phyloP scores from a whole-genome alignment of 2,329 filamentous ascomycete species.

The Plenodomus biglobosus region DNA sequence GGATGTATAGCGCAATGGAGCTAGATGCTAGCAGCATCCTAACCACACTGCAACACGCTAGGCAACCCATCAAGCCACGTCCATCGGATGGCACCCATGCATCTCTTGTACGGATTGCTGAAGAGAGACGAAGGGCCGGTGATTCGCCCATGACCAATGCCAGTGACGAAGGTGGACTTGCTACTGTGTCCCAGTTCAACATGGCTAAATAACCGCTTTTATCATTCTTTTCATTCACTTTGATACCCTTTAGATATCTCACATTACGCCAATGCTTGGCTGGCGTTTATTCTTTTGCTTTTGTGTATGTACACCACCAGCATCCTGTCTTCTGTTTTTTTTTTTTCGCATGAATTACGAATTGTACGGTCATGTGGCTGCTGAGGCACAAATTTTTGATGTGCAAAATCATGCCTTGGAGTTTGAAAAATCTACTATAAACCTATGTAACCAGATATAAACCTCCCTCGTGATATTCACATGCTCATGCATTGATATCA shows the following conservation, averaged over 20 bases:
- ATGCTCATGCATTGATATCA: no score
- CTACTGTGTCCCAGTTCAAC: slow-evolving; percentile 5
- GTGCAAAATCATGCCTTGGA: no score
- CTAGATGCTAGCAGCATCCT: slow-evolving; percentile 42
- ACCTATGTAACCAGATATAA: no score
- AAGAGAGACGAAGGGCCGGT: slow-evolving; percentile 27
- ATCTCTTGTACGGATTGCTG: slow-evolving; percentile 32
- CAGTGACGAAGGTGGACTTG: slow-evolving; percentile 5
- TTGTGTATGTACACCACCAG: background rate
- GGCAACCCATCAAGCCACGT: slow-evolving; percentile 30
- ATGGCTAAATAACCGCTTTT: slow-evolving; percentile 3
- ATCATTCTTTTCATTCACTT: slow-evolving; percentile 11
- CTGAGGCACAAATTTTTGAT: no score
- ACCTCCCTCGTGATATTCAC: no score
- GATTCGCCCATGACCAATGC: slow-evolving; percentile 19
- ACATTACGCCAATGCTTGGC: background rate
- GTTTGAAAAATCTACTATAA: no score
- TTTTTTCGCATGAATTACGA: background rate
- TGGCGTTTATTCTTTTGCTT: background rate
- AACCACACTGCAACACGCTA: slow-evolving; percentile 38
- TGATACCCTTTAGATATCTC: slow-evolving; percentile 18
- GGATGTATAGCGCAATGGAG: slow-evolving; percentile 42
- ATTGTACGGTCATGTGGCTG: background rate
- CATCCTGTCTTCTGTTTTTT: background rate
- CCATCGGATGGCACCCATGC: slow-evolving; percentile 34